These are phyloP conservation scores for Gossypioides kirkii DNA, from an alignment of 345 rosid genomes.

Conservation along the genomic window DNA sequence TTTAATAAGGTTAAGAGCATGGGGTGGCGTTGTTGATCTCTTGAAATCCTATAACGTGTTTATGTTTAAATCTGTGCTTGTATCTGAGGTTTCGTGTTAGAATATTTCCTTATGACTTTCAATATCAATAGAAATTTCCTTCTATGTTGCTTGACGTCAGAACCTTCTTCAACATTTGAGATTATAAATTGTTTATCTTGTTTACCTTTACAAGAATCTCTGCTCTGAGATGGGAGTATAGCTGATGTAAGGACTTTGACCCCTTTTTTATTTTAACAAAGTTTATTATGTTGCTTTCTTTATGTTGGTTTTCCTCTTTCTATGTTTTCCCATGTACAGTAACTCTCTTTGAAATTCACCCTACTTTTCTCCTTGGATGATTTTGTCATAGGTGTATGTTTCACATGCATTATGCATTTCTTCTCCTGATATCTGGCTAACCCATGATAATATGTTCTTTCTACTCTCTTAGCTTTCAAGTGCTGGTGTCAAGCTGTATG, in stretches of 20 bases:
- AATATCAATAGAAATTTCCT: background rate
- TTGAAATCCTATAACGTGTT: slow-evolving; percentile 6
- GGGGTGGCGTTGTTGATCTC: background rate
- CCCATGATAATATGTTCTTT: slow-evolving; percentile 15
- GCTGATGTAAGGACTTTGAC: background rate
- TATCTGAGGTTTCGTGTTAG: slow-evolving; percentile 1
- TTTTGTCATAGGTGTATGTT: background rate
- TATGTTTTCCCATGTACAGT: background rate
- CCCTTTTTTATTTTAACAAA: background rate
- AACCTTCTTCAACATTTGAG: background rate
- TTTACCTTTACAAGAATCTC: background rate
- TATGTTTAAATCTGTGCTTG: slow-evolving; percentile 1
- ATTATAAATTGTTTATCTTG: background rate
- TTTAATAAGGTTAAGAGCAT: background rate
- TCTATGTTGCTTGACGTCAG: slow-evolving; percentile 1
- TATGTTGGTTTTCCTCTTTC: slow-evolving; percentile 10
- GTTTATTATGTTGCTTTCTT: background rate
- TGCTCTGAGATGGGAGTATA: background rate
- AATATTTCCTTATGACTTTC: background rate
- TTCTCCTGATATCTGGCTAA: slow-evolving; percentile 16
- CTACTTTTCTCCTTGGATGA: background rate
- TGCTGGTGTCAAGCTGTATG: slow-evolving; percentile 97
- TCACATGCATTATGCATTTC: slow-evolving; percentile 9
- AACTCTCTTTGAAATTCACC: background rate
- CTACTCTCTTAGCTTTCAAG: slow-evolving; percentile 66